Evolutionary conservation across 108 stramenopile genomes (phyloP), one percentile per base, ranked within the genome.

Genomic region (Cyclotella choctawhatcheeana): DNA sequence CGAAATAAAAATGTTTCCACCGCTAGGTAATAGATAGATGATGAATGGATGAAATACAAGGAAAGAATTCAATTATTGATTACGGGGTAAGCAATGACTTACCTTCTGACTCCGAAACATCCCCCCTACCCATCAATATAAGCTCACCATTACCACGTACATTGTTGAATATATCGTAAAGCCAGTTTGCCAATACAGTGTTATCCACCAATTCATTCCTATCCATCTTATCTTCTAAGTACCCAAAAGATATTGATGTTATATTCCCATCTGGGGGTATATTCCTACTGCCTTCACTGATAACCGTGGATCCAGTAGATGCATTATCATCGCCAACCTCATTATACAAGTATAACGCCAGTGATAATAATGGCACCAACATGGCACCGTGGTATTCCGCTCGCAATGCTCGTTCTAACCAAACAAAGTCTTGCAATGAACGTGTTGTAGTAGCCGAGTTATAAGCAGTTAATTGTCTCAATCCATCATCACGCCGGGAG

Each of bases 1-100:
- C 84, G 81, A 74, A 89, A 93, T 64, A 93, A 66, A 79, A 93
- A 93, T 17, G 87, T 84, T 76, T 93, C 93, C 76, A 93, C 84
- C n/a, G 88, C 68, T n/a, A n/a, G n/a, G n/a, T n/a, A n/a, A n/a
- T n/a, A n/a, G n/a, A n/a, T n/a, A n/a, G n/a, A n/a, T n/a, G n/a
- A n/a, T n/a, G n/a, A n/a, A n/a, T n/a, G n/a, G n/a, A n/a, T n/a
- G n/a, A n/a, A n/a, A n/a, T n/a, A n/a, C n/a, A n/a, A n/a, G n/a
- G n/a, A n/a, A n/a, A n/a, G n/a, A n/a, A n/a, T n/a, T n/a, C n/a
- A n/a, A n/a, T n/a, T n/a, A n/a, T n/a, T n/a, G n/a, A n/a, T n/a
- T n/a, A n/a, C n/a, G n/a, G n/a, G n/a, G n/a, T n/a, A n/a, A n/a
- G n/a, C n/a, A n/a, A n/a, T n/a, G n/a, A n/a, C n/a, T n/a, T n/a